phyloP scores from a whole-genome alignment of 306 rosid genomes.

The Malus asiatica region DNA sequence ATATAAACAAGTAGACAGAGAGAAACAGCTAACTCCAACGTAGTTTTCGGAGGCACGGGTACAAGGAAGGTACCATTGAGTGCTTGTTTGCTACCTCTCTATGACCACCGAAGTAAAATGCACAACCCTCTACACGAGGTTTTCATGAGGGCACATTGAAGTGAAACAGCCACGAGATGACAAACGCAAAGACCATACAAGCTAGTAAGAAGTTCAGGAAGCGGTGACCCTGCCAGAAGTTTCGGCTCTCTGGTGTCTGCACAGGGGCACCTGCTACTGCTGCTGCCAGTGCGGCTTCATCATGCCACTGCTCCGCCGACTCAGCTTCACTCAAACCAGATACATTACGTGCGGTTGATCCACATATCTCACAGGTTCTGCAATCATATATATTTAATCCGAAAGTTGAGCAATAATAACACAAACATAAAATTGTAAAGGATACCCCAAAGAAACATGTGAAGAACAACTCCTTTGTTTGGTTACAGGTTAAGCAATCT shows the following conservation, averaged over 20 bases:
- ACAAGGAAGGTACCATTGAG: slow-evolving; percentile 24
- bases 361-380: slow-evolving; percentile 92
- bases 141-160: slow-evolving; percentile 80
- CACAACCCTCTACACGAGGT: neutral
- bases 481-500: neutral
- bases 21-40: slow-evolving; percentile 16
- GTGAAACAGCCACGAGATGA: slow-evolving; percentile 91
- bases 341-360: slow-evolving; percentile 71
- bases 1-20: slow-evolving; percentile 26
- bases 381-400: neutral
- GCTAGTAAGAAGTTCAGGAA: slow-evolving; percentile 80
- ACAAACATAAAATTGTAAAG: neutral
- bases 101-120: slow-evolving; percentile 7
- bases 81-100: slow-evolving; percentile 21
- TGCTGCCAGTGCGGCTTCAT: slow-evolving; percentile 32
- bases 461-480: neutral
- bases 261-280: slow-evolving; percentile 27
- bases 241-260: slow-evolving; percentile 36
- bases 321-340: slow-evolving; percentile 55
- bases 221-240: slow-evolving; percentile 87
- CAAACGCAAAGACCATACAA: slow-evolving; percentile 86
- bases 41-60: slow-evolving; percentile 18
- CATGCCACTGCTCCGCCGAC: slow-evolving; percentile 52
- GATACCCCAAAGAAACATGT: neutral
- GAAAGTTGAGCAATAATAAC: neutral